Evolutionary conservation across 2,329 filamentous ascomycete species (phyloP).

Genomic region (Botrytis fabae): DNA sequence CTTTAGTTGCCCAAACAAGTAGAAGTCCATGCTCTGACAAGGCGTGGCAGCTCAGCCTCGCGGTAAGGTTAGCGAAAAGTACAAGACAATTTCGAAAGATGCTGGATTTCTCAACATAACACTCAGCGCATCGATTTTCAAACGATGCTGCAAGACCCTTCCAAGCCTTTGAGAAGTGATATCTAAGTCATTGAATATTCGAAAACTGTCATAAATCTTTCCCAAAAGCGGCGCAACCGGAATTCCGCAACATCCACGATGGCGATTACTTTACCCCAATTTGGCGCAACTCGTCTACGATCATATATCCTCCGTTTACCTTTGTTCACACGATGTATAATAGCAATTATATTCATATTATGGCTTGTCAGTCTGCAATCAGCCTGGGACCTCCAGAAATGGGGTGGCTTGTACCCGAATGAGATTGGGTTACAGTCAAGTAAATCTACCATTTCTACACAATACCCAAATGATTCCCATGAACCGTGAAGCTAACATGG

Average conservation of each 20-base stretch:
- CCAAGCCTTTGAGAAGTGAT: constrained; percentile 2
- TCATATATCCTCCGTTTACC: constrained; percentile 85
- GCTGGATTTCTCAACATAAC: constrained; percentile 2
- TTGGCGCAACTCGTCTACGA: constrained; percentile 72
- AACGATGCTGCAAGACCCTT: constrained; percentile 9
- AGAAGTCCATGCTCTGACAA: background rate
- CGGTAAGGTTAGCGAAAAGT: constrained; percentile 12
- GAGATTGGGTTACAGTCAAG: constrained; percentile 70
- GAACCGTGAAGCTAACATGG: constrained; percentile 1
- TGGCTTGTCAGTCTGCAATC: constrained; percentile 70
- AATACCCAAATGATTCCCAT: background rate
- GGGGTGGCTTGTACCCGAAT: constrained; percentile 76
- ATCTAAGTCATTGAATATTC: background rate
- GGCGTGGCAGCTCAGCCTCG: constrained; percentile 6
- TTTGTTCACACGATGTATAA: constrained; percentile 74
- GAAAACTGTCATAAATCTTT: background rate
- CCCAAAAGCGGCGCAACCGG: background rate
- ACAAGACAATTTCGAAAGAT: constrained; percentile 8
- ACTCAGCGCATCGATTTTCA: constrained; percentile 14
- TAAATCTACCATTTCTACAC: constrained; percentile 48
- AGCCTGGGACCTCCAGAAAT: constrained; percentile 70
- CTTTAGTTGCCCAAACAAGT: background rate
- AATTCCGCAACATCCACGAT: constrained; percentile 14
- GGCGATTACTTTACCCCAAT: constrained; percentile 42
- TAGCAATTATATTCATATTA: constrained; percentile 65